These are phyloP conservation scores for Myriosclerotinia duriaeana DNA, from an alignment of 2,329 filamentous ascomycete genomes.

Conservation along the genomic window DNA sequence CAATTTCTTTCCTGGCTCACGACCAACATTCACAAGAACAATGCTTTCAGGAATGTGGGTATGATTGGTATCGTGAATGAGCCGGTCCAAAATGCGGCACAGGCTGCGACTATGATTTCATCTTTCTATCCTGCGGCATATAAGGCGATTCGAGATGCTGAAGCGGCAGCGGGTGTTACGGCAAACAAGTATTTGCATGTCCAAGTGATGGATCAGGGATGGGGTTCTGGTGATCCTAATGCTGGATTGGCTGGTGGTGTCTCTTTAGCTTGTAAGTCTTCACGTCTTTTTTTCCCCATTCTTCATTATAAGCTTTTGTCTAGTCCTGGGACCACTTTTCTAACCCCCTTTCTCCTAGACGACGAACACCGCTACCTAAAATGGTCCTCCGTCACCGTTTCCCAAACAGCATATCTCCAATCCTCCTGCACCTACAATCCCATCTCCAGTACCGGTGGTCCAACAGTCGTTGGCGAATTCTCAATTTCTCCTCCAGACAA, in stretches of 20 bases:
- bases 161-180: slow-evolving; percentile 47
- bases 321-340: not conserved
- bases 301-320: not conserved
- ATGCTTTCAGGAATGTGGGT: slow-evolving; percentile 55
- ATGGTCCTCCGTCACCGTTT: slow-evolving; percentile 47
- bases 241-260: slow-evolving; percentile 46
- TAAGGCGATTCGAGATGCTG: slow-evolving; percentile 51
- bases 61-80: slow-evolving; percentile 61
- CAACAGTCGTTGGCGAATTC: slow-evolving; percentile 60
- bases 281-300: slow-evolving; percentile 35
- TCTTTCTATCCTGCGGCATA: slow-evolving; percentile 52
- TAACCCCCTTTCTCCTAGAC: slow-evolving; percentile 6
- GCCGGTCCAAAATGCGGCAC: slow-evolving; percentile 43
- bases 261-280: slow-evolving; percentile 47
- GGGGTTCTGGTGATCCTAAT: slow-evolving; percentile 56
- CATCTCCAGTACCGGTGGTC: slow-evolving; percentile 41
- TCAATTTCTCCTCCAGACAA: slow-evolving; percentile 52
- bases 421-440: slow-evolving; percentile 52
- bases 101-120: slow-evolving; percentile 42
- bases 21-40: slow-evolving; percentile 48
- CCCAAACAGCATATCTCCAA: slow-evolving; percentile 51
- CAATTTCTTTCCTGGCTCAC: slow-evolving; percentile 58
- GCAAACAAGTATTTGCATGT: slow-evolving; percentile 52
- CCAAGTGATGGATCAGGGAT: slow-evolving; percentile 53
- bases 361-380: slow-evolving; percentile 55